Conservation (phyloP, 495 filamentous ascomycete species). For the Aspergillus affinis region DNA sequence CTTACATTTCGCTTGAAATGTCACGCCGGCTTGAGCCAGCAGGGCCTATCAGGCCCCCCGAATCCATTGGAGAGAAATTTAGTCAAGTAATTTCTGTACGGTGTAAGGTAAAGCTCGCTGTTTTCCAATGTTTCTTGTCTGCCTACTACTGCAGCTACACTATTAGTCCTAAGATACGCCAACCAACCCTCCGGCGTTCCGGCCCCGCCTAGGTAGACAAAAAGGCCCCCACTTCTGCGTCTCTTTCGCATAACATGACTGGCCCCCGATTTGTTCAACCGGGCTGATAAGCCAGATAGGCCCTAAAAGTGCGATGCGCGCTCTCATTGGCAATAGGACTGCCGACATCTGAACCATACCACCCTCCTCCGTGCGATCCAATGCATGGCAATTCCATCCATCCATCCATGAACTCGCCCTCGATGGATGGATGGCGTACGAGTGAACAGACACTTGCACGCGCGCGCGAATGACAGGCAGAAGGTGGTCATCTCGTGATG, state of each 20-base stretch:
- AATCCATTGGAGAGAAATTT: no score
- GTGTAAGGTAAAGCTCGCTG: no score
- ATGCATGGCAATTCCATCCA: neutral
- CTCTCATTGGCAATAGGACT: constrained; percentile 18
- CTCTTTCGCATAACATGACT: neutral
- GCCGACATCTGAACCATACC: constrained; percentile 15
- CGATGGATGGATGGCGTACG: constrained; percentile 8
- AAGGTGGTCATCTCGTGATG: neutral
- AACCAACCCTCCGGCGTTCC: neutral
- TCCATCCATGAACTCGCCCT: no score
- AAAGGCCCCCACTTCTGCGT: neutral
- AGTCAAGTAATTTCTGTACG: no score
- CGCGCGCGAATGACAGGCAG: neutral
- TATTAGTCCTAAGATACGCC: neutral
- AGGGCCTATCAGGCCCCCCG: constrained; percentile 8
- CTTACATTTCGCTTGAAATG: constrained; percentile 1
- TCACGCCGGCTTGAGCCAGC: constrained; percentile 11
- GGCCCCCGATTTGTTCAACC: neutral
- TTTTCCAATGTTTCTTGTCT: neutral
- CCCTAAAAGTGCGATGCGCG: constrained; percentile 1
- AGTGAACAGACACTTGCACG: neutral
- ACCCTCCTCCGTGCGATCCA: constrained; percentile 6
- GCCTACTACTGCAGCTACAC: no score
- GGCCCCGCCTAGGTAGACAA: no score
- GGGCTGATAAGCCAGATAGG: constrained; percentile 23